Evolutionary conservation across 345 rosid genomes (phyloP).

Genomic region (Erodium maritimum): DNA sequence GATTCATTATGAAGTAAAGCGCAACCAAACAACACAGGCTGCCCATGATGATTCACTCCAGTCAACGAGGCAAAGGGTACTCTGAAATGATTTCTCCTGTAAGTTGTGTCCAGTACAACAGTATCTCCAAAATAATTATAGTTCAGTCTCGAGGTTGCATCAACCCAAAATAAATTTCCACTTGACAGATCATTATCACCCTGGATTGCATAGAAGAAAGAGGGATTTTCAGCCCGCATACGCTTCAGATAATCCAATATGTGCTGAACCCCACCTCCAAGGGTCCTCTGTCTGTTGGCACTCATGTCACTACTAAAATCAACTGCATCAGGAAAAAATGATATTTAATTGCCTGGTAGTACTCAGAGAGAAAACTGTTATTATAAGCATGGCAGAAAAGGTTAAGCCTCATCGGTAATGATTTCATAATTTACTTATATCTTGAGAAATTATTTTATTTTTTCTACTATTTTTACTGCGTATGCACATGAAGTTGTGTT

Average conservation of each 20-base stretch:
- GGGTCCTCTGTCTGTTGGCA: constrained; percentile 32
- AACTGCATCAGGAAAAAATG: constrained; percentile 6
- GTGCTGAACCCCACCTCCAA: constrained; percentile 43
- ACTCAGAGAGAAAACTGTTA: background rate
- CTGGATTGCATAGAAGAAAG: constrained; percentile 53
- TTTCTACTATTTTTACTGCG: too few species aligned
- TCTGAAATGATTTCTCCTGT: constrained; percentile 24
- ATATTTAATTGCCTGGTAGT: background rate
- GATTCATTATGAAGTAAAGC: constrained; percentile 53
- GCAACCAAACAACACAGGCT: constrained; percentile 63
- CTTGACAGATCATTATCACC: constrained; percentile 19
- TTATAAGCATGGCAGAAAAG: too few species aligned
- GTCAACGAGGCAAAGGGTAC: constrained; percentile 65
- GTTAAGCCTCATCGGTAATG: too few species aligned
- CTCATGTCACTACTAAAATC: constrained; percentile 17
- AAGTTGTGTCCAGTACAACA: constrained; percentile 40
- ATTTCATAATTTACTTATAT: background rate
- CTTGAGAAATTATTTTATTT: background rate
- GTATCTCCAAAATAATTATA: constrained; percentile 57
- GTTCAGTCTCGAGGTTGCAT: constrained; percentile 39
- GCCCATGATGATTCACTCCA: constrained; percentile 67
- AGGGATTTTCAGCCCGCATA: constrained; percentile 47
- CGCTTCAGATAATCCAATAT: constrained; percentile 53
- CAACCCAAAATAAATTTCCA: constrained; percentile 66
- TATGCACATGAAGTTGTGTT: too few species aligned